Base-by-base conservation (phyloP, 164 flowering plant genomes). In the Vitis amurensis region DNA sequence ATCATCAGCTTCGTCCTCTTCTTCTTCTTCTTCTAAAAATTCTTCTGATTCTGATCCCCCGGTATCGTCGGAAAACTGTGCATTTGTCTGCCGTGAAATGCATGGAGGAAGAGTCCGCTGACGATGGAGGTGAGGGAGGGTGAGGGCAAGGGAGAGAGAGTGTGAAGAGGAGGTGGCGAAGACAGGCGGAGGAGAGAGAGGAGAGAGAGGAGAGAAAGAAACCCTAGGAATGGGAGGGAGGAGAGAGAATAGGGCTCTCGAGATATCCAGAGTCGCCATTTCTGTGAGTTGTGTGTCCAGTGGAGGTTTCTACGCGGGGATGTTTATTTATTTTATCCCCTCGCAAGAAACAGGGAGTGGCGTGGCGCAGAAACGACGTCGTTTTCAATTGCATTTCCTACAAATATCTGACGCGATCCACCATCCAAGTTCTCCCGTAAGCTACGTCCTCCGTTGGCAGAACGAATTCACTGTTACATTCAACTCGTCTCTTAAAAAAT, bases 21-120 rank as follows among this genome's bases (percentile, higher is more conserved):
- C 74, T 37, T 74, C 86, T 2, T 67, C 80, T 9, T 66, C 74
- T 37, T 74, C 86, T 2, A 31, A 31, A 31, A 31, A 31, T 6
- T 65, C 81, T 2, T 71, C 81, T 3, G 51, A 64, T 11, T 71
- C 79, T 2, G 73, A 81, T 15, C 63, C 76, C 2, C 30, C 72
- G 3, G 63, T 13, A 14, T 65, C 52, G 8, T 49, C 75, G 9
- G 57, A 50, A 1, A 31, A 52, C 72, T 23, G 68, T 53, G 30
- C 73, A 63, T 16, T 19, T 65, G 61, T 2, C 59, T 14, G 63
- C 68, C 58, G 52, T 30, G 55, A 62, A 68, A 37, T 50, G 52
- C 67, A 49, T 52, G 12, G 66, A 23, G 67, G 49, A 68, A 44
- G 64, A 17, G 23, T 23, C 5, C 63, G 57, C 63, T 64, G 57